These are phyloP conservation scores for Thymus quinquecostatus DNA, from an alignment of 257 asterid genomes.

Conservation along the genomic window DNA sequence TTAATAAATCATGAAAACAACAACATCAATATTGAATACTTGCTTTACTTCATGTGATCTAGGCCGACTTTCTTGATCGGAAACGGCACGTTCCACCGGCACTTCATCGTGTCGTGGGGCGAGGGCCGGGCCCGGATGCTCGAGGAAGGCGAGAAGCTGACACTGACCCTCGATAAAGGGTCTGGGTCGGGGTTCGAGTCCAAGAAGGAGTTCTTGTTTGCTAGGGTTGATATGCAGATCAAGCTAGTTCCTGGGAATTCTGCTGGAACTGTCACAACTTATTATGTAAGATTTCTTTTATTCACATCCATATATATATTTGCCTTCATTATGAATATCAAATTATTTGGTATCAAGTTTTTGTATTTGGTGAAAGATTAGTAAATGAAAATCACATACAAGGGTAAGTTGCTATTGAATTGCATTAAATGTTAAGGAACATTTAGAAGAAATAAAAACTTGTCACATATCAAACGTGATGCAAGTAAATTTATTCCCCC, in stretches of 20 bases:
- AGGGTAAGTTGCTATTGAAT: not conserved
- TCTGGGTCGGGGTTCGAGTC: constrained; percentile 77
- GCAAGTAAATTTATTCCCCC: not conserved
- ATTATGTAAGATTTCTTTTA: constrained; percentile 45
- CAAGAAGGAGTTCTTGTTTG: constrained; percentile 56
- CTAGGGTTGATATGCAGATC: constrained; percentile 63
- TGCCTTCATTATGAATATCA: not conserved
- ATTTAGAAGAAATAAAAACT: too few species aligned
- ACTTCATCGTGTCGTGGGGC: constrained; percentile 65
- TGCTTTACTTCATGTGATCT: not conserved
- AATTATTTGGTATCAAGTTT: too few species aligned
- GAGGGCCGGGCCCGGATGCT: constrained; percentile 45
- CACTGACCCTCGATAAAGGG: constrained; percentile 52
- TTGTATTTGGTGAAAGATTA: not conserved
- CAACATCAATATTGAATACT: not conserved
- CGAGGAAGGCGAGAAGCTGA: constrained; percentile 61
- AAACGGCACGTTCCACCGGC: constrained; percentile 62
- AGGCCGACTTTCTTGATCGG: constrained; percentile 31
- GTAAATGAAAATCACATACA: not conserved
- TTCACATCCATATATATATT: not conserved
- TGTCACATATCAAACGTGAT: too few species aligned
- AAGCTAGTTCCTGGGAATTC: constrained; percentile 73
- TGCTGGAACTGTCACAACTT: constrained; percentile 82
- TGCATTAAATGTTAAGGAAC: not conserved
- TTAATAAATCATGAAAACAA: not conserved